Evolutionary conservation across 495 filamentous ascomycete species (phyloP), one percentile per base, ranked within the genome.

Genomic region (Cudoniella acicularis): DNA sequence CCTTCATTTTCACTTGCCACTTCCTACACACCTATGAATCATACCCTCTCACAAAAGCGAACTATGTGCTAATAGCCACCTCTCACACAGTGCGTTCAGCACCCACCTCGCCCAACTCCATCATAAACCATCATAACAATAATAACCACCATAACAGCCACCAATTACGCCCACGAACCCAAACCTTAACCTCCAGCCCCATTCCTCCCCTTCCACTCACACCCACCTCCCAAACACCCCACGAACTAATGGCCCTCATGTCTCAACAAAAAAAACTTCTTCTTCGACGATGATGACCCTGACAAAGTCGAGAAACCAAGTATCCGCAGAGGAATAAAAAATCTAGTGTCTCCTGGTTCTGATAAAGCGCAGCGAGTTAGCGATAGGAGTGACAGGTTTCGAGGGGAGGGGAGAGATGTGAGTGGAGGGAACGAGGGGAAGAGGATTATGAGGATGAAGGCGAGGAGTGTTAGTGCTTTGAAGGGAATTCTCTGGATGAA

Each of bases 131-230:
- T n/a, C n/a, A n/a, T n/a, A n/a, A n/a, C n/a, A n/a, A n/a, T n/a
- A 74, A 73, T 72, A 22, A 21, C 42, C 56, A 18, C 60, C 50
- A 40, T 58, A 22, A 56, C 54, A 3, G 30, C 30, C 13, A 4
- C 30, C 30, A 36, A 36, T 36, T 36, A 4, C 30, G 30, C 30
- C 57, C 36, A 42, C 36, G 9, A 47, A 47, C 43, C 25, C 25
- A n/a, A 2, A 26, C 42, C 56, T 47, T 49, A 22, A 16, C 51
- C 56, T 41, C 57, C 36, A 52, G 52, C 42, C 53, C 62, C 62
- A 42, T 56, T 25, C n/a, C n/a, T n/a, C n/a, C n/a, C n/a, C n/a
- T n/a, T n/a, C n/a, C n/a, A n/a, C n/a, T n/a, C n/a, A n/a, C n/a
- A n/a, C n/a, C n/a, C n/a, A n/a, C n/a, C n/a, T n/a, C n/a, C n/a